phyloP scores from a whole-genome alignment of 768 basidiomycete species.

The Heimioporus sp. region DNA sequence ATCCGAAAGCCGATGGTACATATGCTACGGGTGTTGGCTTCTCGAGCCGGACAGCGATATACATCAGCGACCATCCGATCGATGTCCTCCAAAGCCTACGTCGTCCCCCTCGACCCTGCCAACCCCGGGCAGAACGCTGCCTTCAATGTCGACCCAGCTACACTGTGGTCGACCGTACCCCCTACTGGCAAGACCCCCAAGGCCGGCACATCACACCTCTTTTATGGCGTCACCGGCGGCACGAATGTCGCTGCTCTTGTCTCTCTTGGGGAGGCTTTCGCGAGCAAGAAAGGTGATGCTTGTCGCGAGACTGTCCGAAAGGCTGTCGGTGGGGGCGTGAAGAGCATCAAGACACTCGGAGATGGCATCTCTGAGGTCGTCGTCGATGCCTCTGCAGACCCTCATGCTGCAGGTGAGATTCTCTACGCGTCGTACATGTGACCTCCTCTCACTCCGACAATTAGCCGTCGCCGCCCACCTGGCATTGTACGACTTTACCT shows the following conservation, averaged over 20 bases:
- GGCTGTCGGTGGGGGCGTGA: slow-evolving; percentile 71
- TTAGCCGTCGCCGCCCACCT: slow-evolving; percentile 77
- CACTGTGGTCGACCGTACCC: slow-evolving; percentile 55
- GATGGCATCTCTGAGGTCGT: slow-evolving; percentile 61
- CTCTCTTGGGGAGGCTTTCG: slow-evolving; percentile 57
- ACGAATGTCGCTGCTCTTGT: slow-evolving; percentile 50
- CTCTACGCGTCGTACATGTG: neutral
- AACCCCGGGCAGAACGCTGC: slow-evolving; percentile 27
- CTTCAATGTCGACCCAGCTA: slow-evolving; percentile 41
- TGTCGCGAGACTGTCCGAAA: slow-evolving; percentile 68
- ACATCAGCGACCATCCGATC: slow-evolving; percentile 26
- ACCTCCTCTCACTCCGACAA: neutral
- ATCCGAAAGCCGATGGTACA: slow-evolving; percentile 26
- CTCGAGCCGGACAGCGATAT: slow-evolving; percentile 18
- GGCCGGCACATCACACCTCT: slow-evolving; percentile 61
- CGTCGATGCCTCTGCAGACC: slow-evolving; percentile 63
- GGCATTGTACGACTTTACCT: slow-evolving; percentile 69
- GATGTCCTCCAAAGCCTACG: slow-evolving; percentile 55
- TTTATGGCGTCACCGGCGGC: slow-evolving; percentile 51
- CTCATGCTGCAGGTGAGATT: slow-evolving; percentile 70
- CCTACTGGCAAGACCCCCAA: slow-evolving; percentile 50
- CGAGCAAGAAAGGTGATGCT: slow-evolving; percentile 40
- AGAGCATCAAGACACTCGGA: slow-evolving; percentile 56
- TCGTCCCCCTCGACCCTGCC: slow-evolving; percentile 58
- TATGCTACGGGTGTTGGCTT: slow-evolving; percentile 15